phyloP scores from a whole-genome alignment of 148 eudicot genomes.

The Nepenthes gracilis region DNA sequence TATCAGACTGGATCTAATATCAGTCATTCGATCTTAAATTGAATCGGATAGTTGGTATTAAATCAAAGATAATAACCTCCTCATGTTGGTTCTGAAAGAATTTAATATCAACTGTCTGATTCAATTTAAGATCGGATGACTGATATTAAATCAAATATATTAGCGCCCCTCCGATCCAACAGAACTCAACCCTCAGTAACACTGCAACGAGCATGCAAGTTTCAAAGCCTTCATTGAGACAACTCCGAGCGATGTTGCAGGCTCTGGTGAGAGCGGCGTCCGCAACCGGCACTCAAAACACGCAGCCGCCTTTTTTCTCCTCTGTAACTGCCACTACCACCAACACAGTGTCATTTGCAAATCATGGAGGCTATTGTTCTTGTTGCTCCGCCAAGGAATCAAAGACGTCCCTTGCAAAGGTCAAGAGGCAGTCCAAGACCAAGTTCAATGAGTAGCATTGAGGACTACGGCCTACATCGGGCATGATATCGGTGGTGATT shows the following conservation, averaged over 20 bases:
- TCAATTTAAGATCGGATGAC: too few species aligned
- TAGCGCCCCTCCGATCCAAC: too few species aligned
- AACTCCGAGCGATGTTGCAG: slow-evolving; percentile 32
- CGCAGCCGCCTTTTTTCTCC: not conserved
- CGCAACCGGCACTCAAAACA: slow-evolving; percentile 6
- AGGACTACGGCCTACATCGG: slow-evolving; percentile 13
- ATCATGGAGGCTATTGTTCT: not conserved
- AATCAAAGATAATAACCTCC: too few species aligned
- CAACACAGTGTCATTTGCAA: not conserved
- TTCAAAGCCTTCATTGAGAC: too few species aligned
- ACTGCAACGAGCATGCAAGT: too few species aligned
- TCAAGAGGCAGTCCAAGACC: slow-evolving; percentile 16
- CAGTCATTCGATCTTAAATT: too few species aligned
- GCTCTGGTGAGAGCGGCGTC: slow-evolving; percentile 35
- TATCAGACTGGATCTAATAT: too few species aligned
- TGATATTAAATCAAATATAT: too few species aligned
- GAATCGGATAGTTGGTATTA: too few species aligned
- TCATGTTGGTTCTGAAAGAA: too few species aligned
- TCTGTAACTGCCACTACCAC: slow-evolving; percentile 3
- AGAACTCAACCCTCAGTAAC: too few species aligned
- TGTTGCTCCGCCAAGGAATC: slow-evolving; percentile 30
- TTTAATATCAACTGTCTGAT: too few species aligned
- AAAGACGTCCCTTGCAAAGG: slow-evolving; percentile 19
- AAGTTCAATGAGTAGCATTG: slow-evolving; percentile 19
- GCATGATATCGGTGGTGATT: slow-evolving; percentile 24